phyloP scores from a whole-genome alignment of 441 rosid species.

The Gossypium schwendimanii region DNA sequence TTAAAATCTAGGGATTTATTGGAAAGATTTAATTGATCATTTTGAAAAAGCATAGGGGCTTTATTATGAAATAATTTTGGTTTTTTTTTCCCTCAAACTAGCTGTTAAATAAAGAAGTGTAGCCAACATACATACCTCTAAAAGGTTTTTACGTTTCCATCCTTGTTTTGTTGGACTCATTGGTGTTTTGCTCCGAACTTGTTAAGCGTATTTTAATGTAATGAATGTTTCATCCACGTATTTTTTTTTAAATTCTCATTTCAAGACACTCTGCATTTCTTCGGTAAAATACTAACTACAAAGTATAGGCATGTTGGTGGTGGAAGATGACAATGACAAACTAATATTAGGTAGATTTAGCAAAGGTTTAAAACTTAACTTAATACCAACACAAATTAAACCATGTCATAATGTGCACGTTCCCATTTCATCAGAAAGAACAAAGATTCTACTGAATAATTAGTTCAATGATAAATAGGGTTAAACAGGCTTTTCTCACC shows the following conservation, averaged over 20 bases:
- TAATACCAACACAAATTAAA: no score
- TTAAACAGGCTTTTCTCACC: background rate
- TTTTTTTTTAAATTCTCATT: no score
- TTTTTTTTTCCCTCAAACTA: background rate
- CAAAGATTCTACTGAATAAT: no score
- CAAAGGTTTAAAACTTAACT: background rate
- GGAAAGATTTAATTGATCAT: no score
- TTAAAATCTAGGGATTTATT: no score
- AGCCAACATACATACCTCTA: background rate
- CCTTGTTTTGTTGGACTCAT: background rate
- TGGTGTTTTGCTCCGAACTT: background rate
- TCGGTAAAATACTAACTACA: background rate
- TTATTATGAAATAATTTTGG: no score
- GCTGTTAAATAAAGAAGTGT: background rate
- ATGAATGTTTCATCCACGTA: no score
- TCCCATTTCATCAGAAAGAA: background rate
- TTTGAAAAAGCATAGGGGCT: no score
- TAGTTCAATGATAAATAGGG: background rate
- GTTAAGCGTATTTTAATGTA: background rate
- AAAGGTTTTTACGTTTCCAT: background rate
- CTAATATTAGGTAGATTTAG: background rate
- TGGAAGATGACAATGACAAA: no score
- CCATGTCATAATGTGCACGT: no score
- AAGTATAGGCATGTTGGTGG: no score
- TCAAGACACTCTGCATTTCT: background rate